Evolutionary conservation across 495 filamentous ascomycete species (phyloP), one percentile per base, ranked within the genome.

Genomic region (Pyrenula aspistea): DNA sequence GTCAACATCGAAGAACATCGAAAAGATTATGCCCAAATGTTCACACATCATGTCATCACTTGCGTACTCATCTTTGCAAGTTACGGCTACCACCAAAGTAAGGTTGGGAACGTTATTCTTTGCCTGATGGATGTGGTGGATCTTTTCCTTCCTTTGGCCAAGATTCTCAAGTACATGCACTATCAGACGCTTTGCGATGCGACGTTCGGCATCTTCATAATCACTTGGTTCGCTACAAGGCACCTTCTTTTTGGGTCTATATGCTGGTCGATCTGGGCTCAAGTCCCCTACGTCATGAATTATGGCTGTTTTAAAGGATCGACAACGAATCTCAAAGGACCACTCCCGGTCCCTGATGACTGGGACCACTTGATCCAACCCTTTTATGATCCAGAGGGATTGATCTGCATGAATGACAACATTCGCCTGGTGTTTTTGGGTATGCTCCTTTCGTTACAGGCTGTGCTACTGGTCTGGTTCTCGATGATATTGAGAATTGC

Each of bases 11-110:
- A 98, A 68, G 85, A 94, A 70, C 80, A 87, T 59, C 78, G 93
- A 54, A 98, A 98, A 70, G 93, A 98, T 63, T 86, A 95, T 68
- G 85, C 82, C 67, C 93, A 97, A 67, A 96, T 96, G 94, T 83
- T 97, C 57, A 85, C 83, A 11, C 93, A 98, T 69, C 93, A 98
- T 68, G 80, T 96, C 62, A 83, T 96, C 63, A 98, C 93, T 21
- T 86, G 84, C 68, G 73, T 75, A 20, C 78, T 98, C 49, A 83
- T 97, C 54, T 82, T 83, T 61, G 76, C 79, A 12, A 88, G 85
- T 51, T 98, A 97, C 65, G 78, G 83, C 59, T 94, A 91, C 63
- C 83, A 87, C 62, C 83, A 89, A 63, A 91, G 85, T 23, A 84
- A 85, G 53, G 90, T 95, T 25, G 91, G 89, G 53, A 93, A 91